These are phyloP conservation scores for Magnusiomyces magnusii DNA, from an alignment of 1,139 yeast species.

Conservation along the genomic window DNA sequence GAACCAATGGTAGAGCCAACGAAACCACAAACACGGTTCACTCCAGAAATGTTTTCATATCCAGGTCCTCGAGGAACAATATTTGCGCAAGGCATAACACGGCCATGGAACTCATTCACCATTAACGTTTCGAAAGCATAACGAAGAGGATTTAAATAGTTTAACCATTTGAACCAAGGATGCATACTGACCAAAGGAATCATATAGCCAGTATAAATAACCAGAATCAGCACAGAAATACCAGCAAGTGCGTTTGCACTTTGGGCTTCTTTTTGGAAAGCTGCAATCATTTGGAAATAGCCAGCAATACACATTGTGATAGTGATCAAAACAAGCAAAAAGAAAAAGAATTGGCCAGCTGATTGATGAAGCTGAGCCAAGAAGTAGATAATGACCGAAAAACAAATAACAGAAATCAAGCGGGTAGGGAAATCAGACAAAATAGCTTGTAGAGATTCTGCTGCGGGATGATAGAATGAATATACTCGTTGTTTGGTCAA, in stretches of 20 bases:
- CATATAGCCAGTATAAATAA: constrained; percentile 36
- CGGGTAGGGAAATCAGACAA: constrained; percentile 35
- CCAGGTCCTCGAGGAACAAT: constrained; percentile 33
- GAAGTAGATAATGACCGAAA: constrained; percentile 37
- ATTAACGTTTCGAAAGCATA: constrained; percentile 42
- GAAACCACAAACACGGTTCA: constrained; percentile 39
- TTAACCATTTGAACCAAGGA: constrained; percentile 48
- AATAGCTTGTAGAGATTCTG: constrained; percentile 37
- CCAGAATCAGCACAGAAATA: constrained; percentile 35
- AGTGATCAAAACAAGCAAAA: constrained; percentile 30
- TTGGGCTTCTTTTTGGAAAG: constrained; percentile 44
- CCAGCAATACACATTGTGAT: constrained; percentile 43
- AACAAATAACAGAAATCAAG: constrained; percentile 29
- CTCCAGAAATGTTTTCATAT: constrained; percentile 32
- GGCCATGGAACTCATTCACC: constrained; percentile 41
- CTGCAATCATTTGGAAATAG: constrained; percentile 52
- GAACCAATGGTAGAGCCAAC: constrained; percentile 36
- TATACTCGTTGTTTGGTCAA: constrained; percentile 39
- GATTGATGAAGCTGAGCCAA: constrained; percentile 34
- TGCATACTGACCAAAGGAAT: constrained; percentile 43
- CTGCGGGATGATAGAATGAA: constrained; percentile 41
- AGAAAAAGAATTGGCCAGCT: constrained; percentile 39
- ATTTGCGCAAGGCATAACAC: constrained; percentile 35
- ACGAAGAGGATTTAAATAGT: constrained; percentile 42
- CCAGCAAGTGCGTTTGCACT: constrained; percentile 57